Evolutionary conservation across 495 filamentous ascomycete species (phyloP).

Genomic region (Trichoderma erinaceum): DNA sequence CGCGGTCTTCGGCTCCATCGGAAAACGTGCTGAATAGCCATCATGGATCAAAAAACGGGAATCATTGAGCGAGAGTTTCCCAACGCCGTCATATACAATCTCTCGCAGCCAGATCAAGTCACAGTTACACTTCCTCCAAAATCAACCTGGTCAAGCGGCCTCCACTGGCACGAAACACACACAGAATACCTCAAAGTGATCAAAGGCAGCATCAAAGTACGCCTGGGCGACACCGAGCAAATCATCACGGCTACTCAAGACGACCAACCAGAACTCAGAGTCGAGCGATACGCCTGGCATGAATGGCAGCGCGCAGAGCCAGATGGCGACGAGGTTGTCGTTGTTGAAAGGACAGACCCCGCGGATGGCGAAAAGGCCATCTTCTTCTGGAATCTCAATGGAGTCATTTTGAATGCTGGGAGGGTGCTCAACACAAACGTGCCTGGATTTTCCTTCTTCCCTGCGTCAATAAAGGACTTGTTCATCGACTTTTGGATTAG

Average conservation of each 20-base stretch:
- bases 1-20: neutral
- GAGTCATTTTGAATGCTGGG: slow-evolving; percentile 23
- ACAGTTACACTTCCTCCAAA: slow-evolving; percentile 26
- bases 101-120: slow-evolving; percentile 22
- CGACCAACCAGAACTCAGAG: slow-evolving; percentile 15
- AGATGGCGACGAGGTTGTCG: slow-evolving; percentile 25
- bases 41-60: neutral
- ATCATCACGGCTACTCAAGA: slow-evolving; percentile 15
- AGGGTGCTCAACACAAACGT: neutral
- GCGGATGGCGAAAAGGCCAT: slow-evolving; percentile 27
- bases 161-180: slow-evolving; percentile 31
- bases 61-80: slow-evolving; percentile 16
- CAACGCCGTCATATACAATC: slow-evolving; percentile 29
- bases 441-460: slow-evolving; percentile 1
- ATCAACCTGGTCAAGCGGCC: slow-evolving; percentile 31
- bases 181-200: slow-evolving; percentile 32
- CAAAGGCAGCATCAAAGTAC: slow-evolving; percentile 23
- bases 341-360: slow-evolving; percentile 31
- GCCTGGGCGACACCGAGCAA: slow-evolving; percentile 15
- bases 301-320: slow-evolving; percentile 23
- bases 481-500: slow-evolving; percentile 2
- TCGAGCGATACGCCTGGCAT: slow-evolving; percentile 24
- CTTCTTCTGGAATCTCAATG: slow-evolving; percentile 35
- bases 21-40: neutral
- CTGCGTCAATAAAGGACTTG: neutral